Percentiles rank a stretch among this genome's conserved stretches.
Conservation (phyloP, 768 basidiomycete species). For the Piloderma croceum region DNA sequence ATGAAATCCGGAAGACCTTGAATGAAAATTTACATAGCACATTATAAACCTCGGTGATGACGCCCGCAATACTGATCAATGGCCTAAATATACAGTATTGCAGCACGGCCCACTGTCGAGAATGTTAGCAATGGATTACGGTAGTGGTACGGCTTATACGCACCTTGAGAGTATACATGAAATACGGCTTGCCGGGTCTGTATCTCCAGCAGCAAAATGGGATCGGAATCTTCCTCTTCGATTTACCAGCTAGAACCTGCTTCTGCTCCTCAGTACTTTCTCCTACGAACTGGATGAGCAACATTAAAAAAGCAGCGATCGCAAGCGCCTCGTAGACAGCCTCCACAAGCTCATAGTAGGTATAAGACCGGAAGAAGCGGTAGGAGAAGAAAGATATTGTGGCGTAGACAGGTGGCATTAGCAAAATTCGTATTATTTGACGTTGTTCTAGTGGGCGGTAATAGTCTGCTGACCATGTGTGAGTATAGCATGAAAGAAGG, state of each 20-base stretch:
- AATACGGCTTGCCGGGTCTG: conserved; percentile 82
- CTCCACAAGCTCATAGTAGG: conserved; percentile 51
- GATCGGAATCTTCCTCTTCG: conserved; percentile 66
- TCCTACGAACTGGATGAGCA: too few relatives aligned
- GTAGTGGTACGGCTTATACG: conserved; percentile 3
- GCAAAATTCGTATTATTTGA: conserved; percentile 72
- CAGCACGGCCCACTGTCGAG: conserved; percentile 75
- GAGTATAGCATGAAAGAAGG: too few relatives aligned
- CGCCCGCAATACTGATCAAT: conserved; percentile 68
- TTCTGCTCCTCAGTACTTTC: too few relatives aligned
- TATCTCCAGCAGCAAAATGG: conserved; percentile 82
- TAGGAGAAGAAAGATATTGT: conserved; percentile 84
- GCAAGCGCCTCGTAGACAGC: conserved; percentile 67
- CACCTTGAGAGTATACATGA: conserved; percentile 85
- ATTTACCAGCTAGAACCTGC: conserved; percentile 76
- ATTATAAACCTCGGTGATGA: conserved; percentile 64
- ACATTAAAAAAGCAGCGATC: conserved; percentile 83
- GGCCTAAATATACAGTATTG: conserved; percentile 79
- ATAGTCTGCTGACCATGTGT: too few relatives aligned
- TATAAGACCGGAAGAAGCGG: conserved; percentile 76
- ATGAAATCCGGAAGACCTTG: too few relatives aligned
- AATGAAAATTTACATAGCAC: conserved; percentile 66
- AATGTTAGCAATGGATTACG: conserved; percentile 3
- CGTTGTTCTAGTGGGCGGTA: too few relatives aligned
- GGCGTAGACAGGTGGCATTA: conserved; percentile 80